Base-by-base conservation (phyloP, 1,139 yeast genomes). In the Candida freyschussii region DNA sequence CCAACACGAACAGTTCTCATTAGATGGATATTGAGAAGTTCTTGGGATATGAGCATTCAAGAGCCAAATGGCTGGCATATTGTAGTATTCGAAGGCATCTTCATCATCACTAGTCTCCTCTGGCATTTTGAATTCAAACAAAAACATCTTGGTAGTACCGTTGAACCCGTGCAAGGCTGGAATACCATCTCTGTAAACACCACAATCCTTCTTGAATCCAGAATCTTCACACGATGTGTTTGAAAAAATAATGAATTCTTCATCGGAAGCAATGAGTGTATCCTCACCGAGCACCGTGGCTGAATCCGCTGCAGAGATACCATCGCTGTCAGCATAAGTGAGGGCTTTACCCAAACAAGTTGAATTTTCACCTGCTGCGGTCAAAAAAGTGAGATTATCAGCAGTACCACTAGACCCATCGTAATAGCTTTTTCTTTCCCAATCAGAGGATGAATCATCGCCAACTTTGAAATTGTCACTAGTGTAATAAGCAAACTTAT, bases 31-130 rank as follows among this genome's bases (percentile, higher is more conserved):
- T 62, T 81, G 89, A 34, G 83, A 67, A 37, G 89, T 80, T 69
- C 91, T 75, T 58, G 89, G 83, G 52, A 81, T 77, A 57, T 78
- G 75, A 35, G 85, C 84, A 55, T 81, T 81, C 55, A 81, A 63
- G 49, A 81, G 65, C 84, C 91, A 81, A 48, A 81, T 73, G 36
- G 87, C 89, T 32, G 91, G 87, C 81, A 80, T 68, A 57, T 81
- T 81, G 42, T 62, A 59, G 40, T 45, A 52, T 13, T 43, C 49
- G 35, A 50, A 41, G 30, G 66, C 62, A 22, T 66, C 48, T 33
- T 65, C 65, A 41, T 60, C 60, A 15, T 43, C 37, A 14, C 47
- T 45, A 1, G 60, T 44, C 42, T 69, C 74, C 31, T 60, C 52
- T 41, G 87, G 87, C 75, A 78, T 75, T 49, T 65, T 63, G 57